phyloP scores from a whole-genome alignment of 192 early-diverging fungal species.

The Entomortierella parvispora region DNA sequence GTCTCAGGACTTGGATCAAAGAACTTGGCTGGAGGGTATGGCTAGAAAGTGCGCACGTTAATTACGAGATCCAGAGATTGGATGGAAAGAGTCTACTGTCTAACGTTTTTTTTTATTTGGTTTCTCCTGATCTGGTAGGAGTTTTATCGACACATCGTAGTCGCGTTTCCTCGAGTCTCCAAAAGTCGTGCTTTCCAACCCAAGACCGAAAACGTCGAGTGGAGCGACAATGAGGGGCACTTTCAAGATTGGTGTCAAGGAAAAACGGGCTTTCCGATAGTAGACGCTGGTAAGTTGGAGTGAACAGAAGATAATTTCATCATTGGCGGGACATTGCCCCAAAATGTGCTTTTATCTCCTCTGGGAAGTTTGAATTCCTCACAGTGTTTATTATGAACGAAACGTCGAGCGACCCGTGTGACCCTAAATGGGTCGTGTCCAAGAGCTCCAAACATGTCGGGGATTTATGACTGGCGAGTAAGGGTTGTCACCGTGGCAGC shows the following conservation, averaged over 20 bases:
- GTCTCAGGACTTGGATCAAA: constrained; percentile 67
- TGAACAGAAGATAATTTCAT: neutral
- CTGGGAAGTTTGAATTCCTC: too few relatives aligned
- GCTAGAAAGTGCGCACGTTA: neutral
- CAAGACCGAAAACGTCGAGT: constrained; percentile 61
- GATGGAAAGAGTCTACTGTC: neutral
- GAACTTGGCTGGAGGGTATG: constrained; percentile 69
- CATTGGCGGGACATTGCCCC: too few relatives aligned
- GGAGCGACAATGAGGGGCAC: constrained; percentile 55
- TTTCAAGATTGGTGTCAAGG: constrained; percentile 70
- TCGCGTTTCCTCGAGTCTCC: constrained; percentile 69
- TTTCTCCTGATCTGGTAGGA: constrained; percentile 45
- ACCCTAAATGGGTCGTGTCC: too few relatives aligned
- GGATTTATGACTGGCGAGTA: too few relatives aligned
- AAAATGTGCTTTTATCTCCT: too few relatives aligned
- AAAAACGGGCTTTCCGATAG: constrained; percentile 72
- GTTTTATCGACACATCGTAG: constrained; percentile 73
- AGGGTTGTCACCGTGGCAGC: too few relatives aligned
- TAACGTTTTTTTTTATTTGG: neutral
- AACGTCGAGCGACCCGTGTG: too few relatives aligned
- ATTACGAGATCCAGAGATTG: too few relatives aligned
- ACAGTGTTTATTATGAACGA: too few relatives aligned
- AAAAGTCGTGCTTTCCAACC: constrained; percentile 68
- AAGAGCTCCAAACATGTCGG: too few relatives aligned
- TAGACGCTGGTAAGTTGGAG: constrained; percentile 62